Base-by-base conservation (phyloP, 805 yeast species). In the Cyberlindnera bimundalis region DNA sequence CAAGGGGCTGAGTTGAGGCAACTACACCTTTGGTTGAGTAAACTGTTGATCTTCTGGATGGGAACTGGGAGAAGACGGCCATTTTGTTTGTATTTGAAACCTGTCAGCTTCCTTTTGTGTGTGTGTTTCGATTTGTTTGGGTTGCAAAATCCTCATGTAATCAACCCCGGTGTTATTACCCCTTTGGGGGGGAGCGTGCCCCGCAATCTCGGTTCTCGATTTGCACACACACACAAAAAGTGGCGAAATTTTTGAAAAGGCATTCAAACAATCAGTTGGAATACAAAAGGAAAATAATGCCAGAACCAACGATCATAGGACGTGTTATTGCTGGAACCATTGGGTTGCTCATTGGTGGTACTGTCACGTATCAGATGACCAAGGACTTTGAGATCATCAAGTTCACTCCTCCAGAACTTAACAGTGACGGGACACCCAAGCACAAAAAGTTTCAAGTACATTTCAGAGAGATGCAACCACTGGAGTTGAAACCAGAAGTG, bases 1-100 rank as follows among this genome's bases (percentile, higher is more conserved):
- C 95, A 36, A 81, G 61, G 3, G 91, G 86, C 61, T 86, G 93
- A 0, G 90, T 68, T 2, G 89, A 79, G 2, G 86, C 73, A 2
- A 83, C 88, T 35, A 85, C 77, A 2, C 90, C 93, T 54, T 74
- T 76, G 15, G 79, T 65, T 4, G 90, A 81, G 58, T 81, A 81
- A 5, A 84, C 91, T 0, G 80, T 81, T 1, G 91, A 83, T 39
- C 95, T 67, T 52, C 91, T 67, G 2, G 88, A 81, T 13, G 60
- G 50, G 60, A 72, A 75, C 33, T 41, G 45, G 20, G 47, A 7
- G 34, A 45, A 45, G 7, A 10, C 19, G 6, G 40, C n/a, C 43
- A 39, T 41, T 6, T 15, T 15, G 20, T 17, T 6, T 16, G 9
- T n/a, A n/a, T n/a, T n/a, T n/a, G n/a, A n/a, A n/a, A n/a, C n/a